Evolutionary conservation across 2,329 filamentous ascomycete genomes (phyloP).

Genomic region (Acrodontium crateriforme): DNA sequence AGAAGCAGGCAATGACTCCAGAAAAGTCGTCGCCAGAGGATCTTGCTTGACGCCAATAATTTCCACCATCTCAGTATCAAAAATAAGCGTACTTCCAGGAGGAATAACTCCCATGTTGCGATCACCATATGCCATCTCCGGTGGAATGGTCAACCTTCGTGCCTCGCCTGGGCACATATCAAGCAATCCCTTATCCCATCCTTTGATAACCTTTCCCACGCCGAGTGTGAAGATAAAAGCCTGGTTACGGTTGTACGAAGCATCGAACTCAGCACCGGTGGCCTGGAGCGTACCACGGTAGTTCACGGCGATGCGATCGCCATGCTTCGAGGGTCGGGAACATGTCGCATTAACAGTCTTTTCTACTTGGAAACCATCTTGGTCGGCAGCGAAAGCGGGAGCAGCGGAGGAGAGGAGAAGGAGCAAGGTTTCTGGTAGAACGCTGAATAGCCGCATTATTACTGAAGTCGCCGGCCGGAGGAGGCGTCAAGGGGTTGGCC

Average conservation of each 20-base stretch:
- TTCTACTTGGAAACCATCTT: slow-evolving; percentile 23
- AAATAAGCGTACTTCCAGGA: slow-evolving; percentile 66
- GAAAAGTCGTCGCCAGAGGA: slow-evolving; percentile 1
- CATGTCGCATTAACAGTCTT: slow-evolving; percentile 29
- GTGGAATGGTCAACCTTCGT: slow-evolving; percentile 76
- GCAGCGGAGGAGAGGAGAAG: slow-evolving; percentile 4
- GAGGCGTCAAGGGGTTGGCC: too few relatives aligned
- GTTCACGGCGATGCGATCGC: slow-evolving; percentile 34
- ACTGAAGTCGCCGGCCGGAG: too few relatives aligned
- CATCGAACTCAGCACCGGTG: slow-evolving; percentile 70
- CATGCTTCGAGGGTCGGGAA: slow-evolving; percentile 29
- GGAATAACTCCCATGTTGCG: slow-evolving; percentile 62
- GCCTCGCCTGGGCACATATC: slow-evolving; percentile 97
- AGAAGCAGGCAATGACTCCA: not conserved
- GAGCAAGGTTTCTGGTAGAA: too few relatives aligned
- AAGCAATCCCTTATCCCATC: slow-evolving; percentile 81
- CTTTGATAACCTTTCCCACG: slow-evolving; percentile 72
- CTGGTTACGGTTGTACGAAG: slow-evolving; percentile 59
- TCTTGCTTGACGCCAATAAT: slow-evolving; percentile 53
- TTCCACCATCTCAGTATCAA: slow-evolving; percentile 78
- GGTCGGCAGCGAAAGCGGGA: slow-evolving; percentile 5
- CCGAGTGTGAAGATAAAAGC: slow-evolving; percentile 75
- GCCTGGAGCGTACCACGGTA: slow-evolving; percentile 36
- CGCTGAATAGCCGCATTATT: too few relatives aligned
- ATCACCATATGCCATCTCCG: slow-evolving; percentile 69